Evolutionary conservation across 805 yeast genomes (phyloP).

Genomic region (Candida adriatica): DNA sequence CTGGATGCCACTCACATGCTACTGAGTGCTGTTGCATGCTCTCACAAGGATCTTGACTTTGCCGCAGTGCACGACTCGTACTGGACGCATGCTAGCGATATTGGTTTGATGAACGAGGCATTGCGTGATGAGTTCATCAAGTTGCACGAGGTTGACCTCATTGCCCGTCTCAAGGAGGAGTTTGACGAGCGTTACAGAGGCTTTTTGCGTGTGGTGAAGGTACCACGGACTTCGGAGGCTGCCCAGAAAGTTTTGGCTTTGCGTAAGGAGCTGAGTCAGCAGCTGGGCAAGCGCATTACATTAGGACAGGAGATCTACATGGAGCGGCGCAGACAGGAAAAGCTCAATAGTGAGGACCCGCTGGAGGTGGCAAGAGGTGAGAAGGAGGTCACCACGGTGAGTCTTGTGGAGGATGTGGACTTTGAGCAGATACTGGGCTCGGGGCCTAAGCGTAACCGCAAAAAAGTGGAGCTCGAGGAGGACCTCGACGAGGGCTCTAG

Average conservation of each 20-base stretch:
- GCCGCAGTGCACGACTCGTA: slow-evolving; percentile 97
- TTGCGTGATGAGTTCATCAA: slow-evolving; percentile 75
- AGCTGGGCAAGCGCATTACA: slow-evolving; percentile 46
- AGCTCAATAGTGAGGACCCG: slow-evolving; percentile 47
- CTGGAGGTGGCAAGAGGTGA: slow-evolving; percentile 41
- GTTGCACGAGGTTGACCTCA: slow-evolving; percentile 68
- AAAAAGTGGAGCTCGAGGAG: slow-evolving; percentile 22
- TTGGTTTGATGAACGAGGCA: slow-evolving; percentile 59
- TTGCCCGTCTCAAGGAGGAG: slow-evolving; percentile 65
- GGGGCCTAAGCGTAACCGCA: slow-evolving; percentile 2
- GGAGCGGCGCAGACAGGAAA: slow-evolving; percentile 56
- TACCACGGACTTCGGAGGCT: slow-evolving; percentile 45
- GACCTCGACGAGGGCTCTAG: slow-evolving; percentile 6
- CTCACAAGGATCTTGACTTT: slow-evolving; percentile 57
- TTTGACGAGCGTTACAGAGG: slow-evolving; percentile 75
- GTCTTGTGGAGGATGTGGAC: slow-evolving; percentile 33
- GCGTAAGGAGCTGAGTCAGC: slow-evolving; percentile 41
- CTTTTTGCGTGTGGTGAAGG: slow-evolving; percentile 51
- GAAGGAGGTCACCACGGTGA: slow-evolving; percentile 62
- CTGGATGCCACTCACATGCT: slow-evolving; percentile 97
- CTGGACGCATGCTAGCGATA: slow-evolving; percentile 94
- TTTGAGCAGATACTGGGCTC: slow-evolving; percentile 9
- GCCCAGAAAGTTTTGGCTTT: slow-evolving; percentile 43
- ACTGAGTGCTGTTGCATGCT: slow-evolving; percentile 75
- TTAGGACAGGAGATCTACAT: slow-evolving; percentile 66